A percentile compares a stretch with the other conserved stretches of the same genome.
Conservation (phyloP, 2,329 filamentous ascomycete species). For the Proliferodiscus dingleyae region DNA sequence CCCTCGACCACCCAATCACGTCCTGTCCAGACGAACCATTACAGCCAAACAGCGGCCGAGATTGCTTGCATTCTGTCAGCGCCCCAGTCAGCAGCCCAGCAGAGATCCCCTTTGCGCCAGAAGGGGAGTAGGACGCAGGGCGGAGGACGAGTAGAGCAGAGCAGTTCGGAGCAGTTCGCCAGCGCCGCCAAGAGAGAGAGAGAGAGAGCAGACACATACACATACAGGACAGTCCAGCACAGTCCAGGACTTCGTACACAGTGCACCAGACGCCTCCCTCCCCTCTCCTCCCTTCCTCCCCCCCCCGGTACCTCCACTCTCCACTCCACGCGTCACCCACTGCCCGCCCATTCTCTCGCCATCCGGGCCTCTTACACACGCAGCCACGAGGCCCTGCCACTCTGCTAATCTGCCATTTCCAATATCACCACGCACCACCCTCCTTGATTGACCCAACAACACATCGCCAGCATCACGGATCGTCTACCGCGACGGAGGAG, state of each 20-base stretch:
- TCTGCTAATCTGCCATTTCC: background rate
- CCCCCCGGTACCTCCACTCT: background rate
- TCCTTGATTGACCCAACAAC: background rate
- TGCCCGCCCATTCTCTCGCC: conserved; percentile 1
- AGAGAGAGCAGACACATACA: too few relatives aligned
- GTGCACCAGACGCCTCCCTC: too few relatives aligned
- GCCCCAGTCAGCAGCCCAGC: too few relatives aligned
- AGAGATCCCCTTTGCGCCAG: too few relatives aligned
- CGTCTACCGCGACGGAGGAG: background rate
- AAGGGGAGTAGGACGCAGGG: too few relatives aligned
- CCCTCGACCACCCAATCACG: background rate
- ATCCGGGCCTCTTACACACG: conserved; percentile 3
- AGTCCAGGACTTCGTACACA: too few relatives aligned
- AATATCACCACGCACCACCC: background rate
- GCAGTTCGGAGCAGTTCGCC: background rate
- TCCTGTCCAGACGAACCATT: too few relatives aligned
- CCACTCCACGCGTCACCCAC: conserved; percentile 5
- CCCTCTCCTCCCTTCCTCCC: background rate
- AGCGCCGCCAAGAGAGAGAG: too few relatives aligned
- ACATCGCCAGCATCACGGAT: background rate
- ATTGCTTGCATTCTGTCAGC: too few relatives aligned
- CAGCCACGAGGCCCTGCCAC: background rate
- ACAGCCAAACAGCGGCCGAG: too few relatives aligned
- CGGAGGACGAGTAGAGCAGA: too few relatives aligned
- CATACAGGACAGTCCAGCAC: too few relatives aligned